Percentiles rank a stretch among this genome's conserved stretches.
These are phyloP conservation scores for Forsythia viridissima DNA, from an alignment of 257 asterid species.

Conservation along the genomic window DNA sequence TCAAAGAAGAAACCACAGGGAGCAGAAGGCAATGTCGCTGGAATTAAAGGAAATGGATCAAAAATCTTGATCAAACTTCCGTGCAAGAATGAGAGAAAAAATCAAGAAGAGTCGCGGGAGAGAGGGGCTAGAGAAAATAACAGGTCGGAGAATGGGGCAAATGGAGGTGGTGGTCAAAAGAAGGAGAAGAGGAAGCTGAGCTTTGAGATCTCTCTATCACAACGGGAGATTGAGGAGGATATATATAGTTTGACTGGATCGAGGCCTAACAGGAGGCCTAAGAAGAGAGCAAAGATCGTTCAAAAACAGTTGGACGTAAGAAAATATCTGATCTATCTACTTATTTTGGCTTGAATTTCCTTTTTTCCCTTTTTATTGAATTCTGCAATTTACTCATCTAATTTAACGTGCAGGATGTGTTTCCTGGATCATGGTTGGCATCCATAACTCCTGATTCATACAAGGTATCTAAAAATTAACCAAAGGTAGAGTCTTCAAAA, in stretches of 20 bases:
- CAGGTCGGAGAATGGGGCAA: neutral
- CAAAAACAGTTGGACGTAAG: slow-evolving; percentile 64
- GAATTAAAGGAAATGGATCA: slow-evolving; percentile 20
- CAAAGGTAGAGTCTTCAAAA: slow-evolving; percentile 38
- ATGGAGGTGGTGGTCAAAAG: slow-evolving; percentile 15
- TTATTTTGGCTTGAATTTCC: neutral
- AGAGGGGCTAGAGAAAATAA: neutral
- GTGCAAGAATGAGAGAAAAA: slow-evolving; percentile 12
- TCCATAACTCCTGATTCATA: slow-evolving; percentile 51
- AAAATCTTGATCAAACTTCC: slow-evolving; percentile 40
- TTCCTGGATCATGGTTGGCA: slow-evolving; percentile 59
- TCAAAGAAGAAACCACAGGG: slow-evolving; percentile 27
- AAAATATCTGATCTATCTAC: neutral
- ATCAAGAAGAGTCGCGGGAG: slow-evolving; percentile 16
- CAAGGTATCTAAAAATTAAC: slow-evolving; percentile 46
- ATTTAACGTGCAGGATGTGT: slow-evolving; percentile 38
- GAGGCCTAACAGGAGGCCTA: slow-evolving; percentile 63
- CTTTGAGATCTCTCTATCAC: slow-evolving; percentile 38
- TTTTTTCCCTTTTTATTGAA: neutral
- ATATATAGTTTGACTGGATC: slow-evolving; percentile 46
- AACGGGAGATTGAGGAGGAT: slow-evolving; percentile 67
- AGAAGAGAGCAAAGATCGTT: slow-evolving; percentile 47
- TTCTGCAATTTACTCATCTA: neutral
- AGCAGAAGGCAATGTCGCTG: neutral
- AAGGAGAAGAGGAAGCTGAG: slow-evolving; percentile 37